phyloP scores from a whole-genome alignment of 352 stramenopile species.

The Phytophthora fragariaefolia region DNA sequence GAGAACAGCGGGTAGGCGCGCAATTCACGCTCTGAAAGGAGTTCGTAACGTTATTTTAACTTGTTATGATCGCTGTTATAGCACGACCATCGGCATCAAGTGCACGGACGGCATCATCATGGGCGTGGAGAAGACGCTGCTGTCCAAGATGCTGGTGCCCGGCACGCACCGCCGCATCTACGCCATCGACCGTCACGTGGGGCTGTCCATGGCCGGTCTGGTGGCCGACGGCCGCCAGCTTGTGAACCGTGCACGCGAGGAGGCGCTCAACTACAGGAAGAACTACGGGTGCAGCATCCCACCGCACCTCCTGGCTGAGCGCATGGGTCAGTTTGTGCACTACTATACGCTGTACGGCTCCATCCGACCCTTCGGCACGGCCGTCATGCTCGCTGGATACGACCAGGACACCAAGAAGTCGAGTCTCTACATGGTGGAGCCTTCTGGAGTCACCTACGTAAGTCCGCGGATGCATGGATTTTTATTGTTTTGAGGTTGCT shows the following conservation, averaged over 20 bases:
- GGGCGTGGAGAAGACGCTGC: slow-evolving; percentile 95
- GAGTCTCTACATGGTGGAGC: slow-evolving; percentile 93
- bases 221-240: slow-evolving; percentile 96
- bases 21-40: no score
- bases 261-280: slow-evolving; percentile 96
- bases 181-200: slow-evolving; percentile 93
- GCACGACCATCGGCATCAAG: slow-evolving; percentile 97
- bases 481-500: slow-evolving; percentile 6
- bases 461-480: slow-evolving; percentile 20
- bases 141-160: slow-evolving; percentile 93
- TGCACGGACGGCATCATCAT: slow-evolving; percentile 98
- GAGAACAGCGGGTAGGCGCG: slow-evolving; percentile 94
- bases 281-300: slow-evolving; percentile 96
- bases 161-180: slow-evolving; percentile 88
- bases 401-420: slow-evolving; percentile 93
- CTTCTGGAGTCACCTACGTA: slow-evolving; percentile 92
- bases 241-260: slow-evolving; percentile 95
- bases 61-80: slow-evolving; percentile 31
- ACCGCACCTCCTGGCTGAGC: slow-evolving; percentile 93
- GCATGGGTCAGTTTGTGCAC: slow-evolving; percentile 97
- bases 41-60: no score
- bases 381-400: slow-evolving; percentile 96
- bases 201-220: slow-evolving; percentile 95
- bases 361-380: slow-evolving; percentile 96
- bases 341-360: slow-evolving; percentile 99